phyloP scores from a whole-genome alignment of 352 stramenopile species.

The Phytophthora boehmeriae region DNA sequence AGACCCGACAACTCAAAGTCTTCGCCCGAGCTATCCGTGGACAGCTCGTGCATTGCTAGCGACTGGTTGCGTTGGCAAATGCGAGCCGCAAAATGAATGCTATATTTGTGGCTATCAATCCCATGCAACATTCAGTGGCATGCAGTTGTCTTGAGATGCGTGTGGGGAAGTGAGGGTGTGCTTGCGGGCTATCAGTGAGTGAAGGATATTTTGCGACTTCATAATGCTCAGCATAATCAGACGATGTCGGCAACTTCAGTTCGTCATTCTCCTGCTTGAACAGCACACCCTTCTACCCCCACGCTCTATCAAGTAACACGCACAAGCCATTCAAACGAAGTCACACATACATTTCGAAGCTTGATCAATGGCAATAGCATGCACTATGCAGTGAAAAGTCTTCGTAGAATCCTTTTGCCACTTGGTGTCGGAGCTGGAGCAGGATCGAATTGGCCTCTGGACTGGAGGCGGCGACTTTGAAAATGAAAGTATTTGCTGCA shows the following conservation, averaged over 20 bases:
- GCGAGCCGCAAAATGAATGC: too few relatives aligned
- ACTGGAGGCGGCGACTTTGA: too few relatives aligned
- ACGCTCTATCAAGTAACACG: background rate
- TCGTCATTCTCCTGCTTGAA: conserved; percentile 30
- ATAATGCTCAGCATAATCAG: conserved; percentile 42
- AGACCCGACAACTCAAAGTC: background rate
- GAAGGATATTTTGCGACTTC: conserved; percentile 28
- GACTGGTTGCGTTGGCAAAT: too few relatives aligned
- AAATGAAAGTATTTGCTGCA: too few relatives aligned
- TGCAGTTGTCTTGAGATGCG: too few relatives aligned
- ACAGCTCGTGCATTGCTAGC: background rate
- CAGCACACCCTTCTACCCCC: conserved; percentile 1
- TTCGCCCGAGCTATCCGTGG: background rate
- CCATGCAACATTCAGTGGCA: background rate
- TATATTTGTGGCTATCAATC: background rate
- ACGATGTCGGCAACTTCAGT: conserved; percentile 41
- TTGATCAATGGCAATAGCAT: too few relatives aligned
- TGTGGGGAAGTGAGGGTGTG: background rate
- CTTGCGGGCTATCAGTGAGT: conserved; percentile 19
- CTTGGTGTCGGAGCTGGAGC: too few relatives aligned
- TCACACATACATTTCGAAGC: too few relatives aligned
- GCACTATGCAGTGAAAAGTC: too few relatives aligned
- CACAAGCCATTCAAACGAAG: too few relatives aligned
- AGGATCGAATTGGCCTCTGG: too few relatives aligned
- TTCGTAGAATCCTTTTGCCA: too few relatives aligned